Evolutionary conservation across 805 yeast genomes (phyloP).

Genomic region (Candida morakotiae): DNA sequence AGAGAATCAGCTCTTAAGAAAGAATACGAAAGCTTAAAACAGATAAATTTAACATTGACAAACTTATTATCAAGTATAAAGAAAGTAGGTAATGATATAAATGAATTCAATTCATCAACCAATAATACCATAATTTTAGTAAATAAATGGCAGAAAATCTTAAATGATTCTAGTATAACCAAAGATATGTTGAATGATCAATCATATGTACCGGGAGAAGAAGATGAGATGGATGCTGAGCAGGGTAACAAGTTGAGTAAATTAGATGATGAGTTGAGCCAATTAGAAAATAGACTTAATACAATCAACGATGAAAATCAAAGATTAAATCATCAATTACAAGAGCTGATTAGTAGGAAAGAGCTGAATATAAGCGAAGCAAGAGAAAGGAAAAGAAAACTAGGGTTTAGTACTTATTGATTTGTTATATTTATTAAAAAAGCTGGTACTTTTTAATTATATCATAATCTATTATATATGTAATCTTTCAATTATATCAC

Average conservation of each 20-base stretch:
- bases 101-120: slow-evolving; percentile 2
- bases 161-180: slow-evolving; percentile 3
- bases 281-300: not conserved
- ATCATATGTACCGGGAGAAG: slow-evolving; percentile 3
- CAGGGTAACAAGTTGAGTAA: not conserved
- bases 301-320: slow-evolving; percentile 3
- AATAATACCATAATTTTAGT: slow-evolving; percentile 4
- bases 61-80: not conserved
- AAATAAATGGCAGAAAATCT: slow-evolving; percentile 4
- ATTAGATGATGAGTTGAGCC: slow-evolving; percentile 1
- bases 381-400: slow-evolving; percentile 5
- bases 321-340: slow-evolving; percentile 1
- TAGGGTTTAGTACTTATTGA: no score
- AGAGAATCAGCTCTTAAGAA: slow-evolving; percentile 1
- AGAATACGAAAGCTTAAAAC: not conserved
- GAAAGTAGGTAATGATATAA: slow-evolving; percentile 1
- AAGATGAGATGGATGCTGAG: not conserved
- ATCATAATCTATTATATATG: no score
- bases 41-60: slow-evolving; percentile 1
- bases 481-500: no score
- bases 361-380: not conserved
- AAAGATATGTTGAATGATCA: slow-evolving; percentile 5
- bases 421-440: no score
- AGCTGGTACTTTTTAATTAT: no score
- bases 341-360: slow-evolving; percentile 1